Base-by-base conservation (phyloP, 2,329 filamentous ascomycete species). In the Mycocentrospora acerina region DNA sequence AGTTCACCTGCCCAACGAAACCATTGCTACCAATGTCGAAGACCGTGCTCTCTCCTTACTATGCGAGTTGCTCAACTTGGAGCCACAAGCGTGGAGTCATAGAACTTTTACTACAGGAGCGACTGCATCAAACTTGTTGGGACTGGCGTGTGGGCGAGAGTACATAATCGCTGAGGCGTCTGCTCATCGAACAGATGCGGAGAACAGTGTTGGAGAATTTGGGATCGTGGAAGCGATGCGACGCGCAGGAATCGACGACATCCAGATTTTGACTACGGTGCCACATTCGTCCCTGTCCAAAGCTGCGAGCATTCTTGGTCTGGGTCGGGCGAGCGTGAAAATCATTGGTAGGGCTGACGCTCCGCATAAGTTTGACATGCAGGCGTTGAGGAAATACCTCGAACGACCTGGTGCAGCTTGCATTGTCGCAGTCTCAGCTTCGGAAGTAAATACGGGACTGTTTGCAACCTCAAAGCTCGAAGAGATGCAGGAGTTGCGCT, bases 401-500 rank as follows among this genome's bases (percentile, higher is more conserved):
- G 55, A 70, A 35, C 59, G 63, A 24, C 62, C 70, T 1, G 76
- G 76, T 3, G 75, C 79, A 10, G 86, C 78, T n/a, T 86, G 78
- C 33, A 88, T 96, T 44, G 80, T 96, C 25, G 82, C 78, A 4
- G 70, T 95, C n/a, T 90, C 88, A 28, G 86, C 85, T 5, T 88
- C 88, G 1, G 91, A 97, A 68, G 88, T 96, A 18, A 96, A 97
- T 55, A 94, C 90, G 0, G 90, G 90, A 1, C 75, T 83, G 4
- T 96, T 90, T 62, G 85, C 88, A 18, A 86, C 76, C 22, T 68
- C 69, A 2, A 79, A 72, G 1, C 49, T 66, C 3, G 72, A 75
- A 4, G 81, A 90, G 45, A 83, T 82, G 67, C 57, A 67, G 37
- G 72, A 73, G 38, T 67, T 96, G 25, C 78, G 90, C 42, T 68